phyloP scores from a whole-genome alignment of 768 basidiomycete species.

The Tulasnella sp. region DNA sequence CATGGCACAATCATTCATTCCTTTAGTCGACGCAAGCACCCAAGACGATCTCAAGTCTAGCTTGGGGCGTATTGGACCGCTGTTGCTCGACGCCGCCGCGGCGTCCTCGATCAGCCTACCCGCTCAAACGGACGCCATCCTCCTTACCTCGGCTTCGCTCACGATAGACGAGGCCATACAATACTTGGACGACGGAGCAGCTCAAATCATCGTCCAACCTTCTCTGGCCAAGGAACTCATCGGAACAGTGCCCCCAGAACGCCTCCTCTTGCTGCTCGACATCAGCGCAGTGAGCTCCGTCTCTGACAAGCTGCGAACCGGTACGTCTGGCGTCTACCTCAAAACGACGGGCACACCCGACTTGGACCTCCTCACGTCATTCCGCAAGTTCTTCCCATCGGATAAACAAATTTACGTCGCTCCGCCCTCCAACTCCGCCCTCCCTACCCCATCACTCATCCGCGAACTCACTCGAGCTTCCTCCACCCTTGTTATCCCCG shows the following conservation, averaged over 20 bases:
- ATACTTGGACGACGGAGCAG: constrained; percentile 68
- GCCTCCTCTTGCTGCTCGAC: constrained; percentile 70
- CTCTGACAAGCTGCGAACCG: constrained; percentile 62
- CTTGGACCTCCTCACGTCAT: constrained; percentile 65
- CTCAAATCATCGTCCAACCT: constrained; percentile 69
- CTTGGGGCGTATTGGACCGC: constrained; percentile 67
- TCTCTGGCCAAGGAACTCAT: constrained; percentile 59
- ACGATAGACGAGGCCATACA: constrained; percentile 50
- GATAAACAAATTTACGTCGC: constrained; percentile 4
- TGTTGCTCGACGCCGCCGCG: constrained; percentile 44
- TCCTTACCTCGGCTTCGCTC: constrained; percentile 45
- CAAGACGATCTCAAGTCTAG: constrained; percentile 45
- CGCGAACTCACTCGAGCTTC: constrained; percentile 50
- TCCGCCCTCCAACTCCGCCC: constrained; percentile 36
- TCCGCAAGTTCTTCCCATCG: constrained; percentile 60
- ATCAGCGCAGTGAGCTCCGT: constrained; percentile 65
- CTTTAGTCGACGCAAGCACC: constrained; percentile 46
- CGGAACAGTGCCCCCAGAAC: constrained; percentile 57
- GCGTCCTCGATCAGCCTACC: constrained; percentile 31
- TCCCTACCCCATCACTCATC: constrained; percentile 50
- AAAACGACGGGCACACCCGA: constrained; percentile 60
- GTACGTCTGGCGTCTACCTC: constrained; percentile 71
- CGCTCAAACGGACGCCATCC: constrained; percentile 41
- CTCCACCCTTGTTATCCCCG: constrained; percentile 63
- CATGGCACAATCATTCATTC: constrained; percentile 38